Base-by-base conservation (phyloP, 1,284 basidiomycete genomes). In the Malassezia japonica region DNA sequence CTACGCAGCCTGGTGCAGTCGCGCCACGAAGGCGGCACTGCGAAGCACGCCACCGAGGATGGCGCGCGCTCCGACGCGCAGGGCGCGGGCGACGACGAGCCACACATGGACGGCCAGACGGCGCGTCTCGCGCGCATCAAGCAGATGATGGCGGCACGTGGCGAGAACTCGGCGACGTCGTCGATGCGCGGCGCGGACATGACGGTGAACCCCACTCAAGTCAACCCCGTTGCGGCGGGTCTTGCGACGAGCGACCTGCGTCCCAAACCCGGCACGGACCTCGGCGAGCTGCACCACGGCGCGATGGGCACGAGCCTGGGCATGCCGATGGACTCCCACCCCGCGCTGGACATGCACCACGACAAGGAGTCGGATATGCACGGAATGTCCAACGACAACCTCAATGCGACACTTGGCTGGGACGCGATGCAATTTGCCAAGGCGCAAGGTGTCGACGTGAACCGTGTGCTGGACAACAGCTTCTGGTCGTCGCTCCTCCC, bases 1-100 rank as follows among this genome's bases (percentile, higher is more conserved):
- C 49, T 72, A 13, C 51, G 62, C 32, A 55, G 60, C 15, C 56
- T 70, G 16, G 42, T 72, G 32, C 65, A 71, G 39, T 54, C 65
- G 13, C 43, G 65, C 16, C 60, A 49, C 36, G 68, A 64, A 12
- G 57, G 59, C 16, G 15, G 15, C 13, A 8, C 31, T 8, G 24
- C 10, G 29, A n/a, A 31, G n/a, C 7, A 37, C 36, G 35, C 3
- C 6, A n/a, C n/a, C n/a, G 21, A 18, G 21, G 12, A 20, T 5
- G 28, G 15, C 2, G 13, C 40, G 40, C 40, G 31, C 27, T 25
- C 27, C 27, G 21, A n/a, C 3, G 23, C 34, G 8, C 16, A 25
- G 28, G 27, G 20, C 21, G 23, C 3, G 31, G 12, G 20, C 5
- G 27, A 24, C 7, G 33, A 48, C 24, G 15, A 23, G 27, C 21